Evolutionary conservation across 108 stramenopile species (phyloP).

Genomic region (Seminavis robusta): DNA sequence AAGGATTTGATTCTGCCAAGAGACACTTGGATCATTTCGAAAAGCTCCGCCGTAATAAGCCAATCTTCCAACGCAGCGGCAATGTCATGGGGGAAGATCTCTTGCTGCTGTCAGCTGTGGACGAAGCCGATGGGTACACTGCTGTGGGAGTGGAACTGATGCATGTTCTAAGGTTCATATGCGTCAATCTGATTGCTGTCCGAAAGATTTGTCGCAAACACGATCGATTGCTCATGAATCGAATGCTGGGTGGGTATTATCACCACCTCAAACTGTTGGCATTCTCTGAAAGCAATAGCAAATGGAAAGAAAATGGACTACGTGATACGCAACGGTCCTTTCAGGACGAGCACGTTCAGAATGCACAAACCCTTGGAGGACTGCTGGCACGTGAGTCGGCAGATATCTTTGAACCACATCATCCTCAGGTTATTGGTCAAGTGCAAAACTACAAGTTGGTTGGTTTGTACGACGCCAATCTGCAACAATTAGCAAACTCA

Average conservation of each 20-base stretch:
- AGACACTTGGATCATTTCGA: slow-evolving; percentile 63
- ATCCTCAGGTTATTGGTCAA: slow-evolving; percentile 18
- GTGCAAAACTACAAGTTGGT: slow-evolving; percentile 38
- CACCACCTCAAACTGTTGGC: slow-evolving; percentile 38
- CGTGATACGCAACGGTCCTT: slow-evolving; percentile 9
- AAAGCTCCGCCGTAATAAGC: slow-evolving; percentile 47
- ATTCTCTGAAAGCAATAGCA: background rate
- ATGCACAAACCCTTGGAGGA: slow-evolving; percentile 34
- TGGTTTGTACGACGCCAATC: slow-evolving; percentile 58
- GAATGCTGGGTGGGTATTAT: slow-evolving; percentile 88
- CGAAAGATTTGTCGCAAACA: slow-evolving; percentile 86
- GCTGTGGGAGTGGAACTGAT: slow-evolving; percentile 78
- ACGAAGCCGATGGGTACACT: slow-evolving; percentile 75
- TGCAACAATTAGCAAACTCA: slow-evolving; percentile 74
- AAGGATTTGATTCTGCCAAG: slow-evolving; percentile 35
- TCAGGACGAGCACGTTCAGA: slow-evolving; percentile 21
- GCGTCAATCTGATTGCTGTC: slow-evolving; percentile 76
- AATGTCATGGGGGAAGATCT: slow-evolving; percentile 54
- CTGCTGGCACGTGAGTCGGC: slow-evolving; percentile 23
- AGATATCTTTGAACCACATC: slow-evolving; percentile 32
- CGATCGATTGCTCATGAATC: slow-evolving; percentile 71
- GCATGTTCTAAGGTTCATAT: slow-evolving; percentile 76
- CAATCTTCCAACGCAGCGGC: slow-evolving; percentile 77
- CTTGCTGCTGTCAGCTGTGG: slow-evolving; percentile 75
- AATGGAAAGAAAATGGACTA: too few relatives aligned